phyloP scores from a whole-genome alignment of 2,329 filamentous ascomycete genomes.

The Arachnomyces sp. region DNA sequence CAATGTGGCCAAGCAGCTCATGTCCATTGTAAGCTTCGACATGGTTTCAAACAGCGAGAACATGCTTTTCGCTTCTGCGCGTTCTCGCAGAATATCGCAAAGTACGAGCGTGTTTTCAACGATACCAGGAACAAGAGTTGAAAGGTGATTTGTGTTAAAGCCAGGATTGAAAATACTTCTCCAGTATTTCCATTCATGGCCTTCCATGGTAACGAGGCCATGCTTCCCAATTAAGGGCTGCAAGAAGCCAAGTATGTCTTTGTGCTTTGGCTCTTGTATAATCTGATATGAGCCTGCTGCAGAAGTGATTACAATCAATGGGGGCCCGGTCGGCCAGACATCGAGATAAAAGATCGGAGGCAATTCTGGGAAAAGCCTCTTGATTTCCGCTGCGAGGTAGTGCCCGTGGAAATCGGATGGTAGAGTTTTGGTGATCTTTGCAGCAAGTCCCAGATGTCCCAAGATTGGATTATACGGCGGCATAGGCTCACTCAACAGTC shows the following conservation, averaged over 20 bases:
- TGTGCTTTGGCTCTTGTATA: conserved; percentile 29
- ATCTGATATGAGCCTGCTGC: conserved; percentile 33
- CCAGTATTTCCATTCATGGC: conserved; percentile 37
- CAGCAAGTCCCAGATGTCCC: conserved; percentile 34
- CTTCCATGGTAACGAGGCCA: conserved; percentile 32
- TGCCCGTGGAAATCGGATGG: conserved; percentile 32
- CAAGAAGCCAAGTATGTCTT: conserved; percentile 21
- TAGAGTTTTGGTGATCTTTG: conserved; percentile 24
- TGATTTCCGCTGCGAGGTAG: conserved; percentile 24
- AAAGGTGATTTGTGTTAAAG: conserved; percentile 25
- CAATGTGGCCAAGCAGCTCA: conserved; percentile 35
- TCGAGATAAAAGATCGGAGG: conserved; percentile 38
- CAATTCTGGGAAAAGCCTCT: conserved; percentile 27
- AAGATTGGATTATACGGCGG: too few relatives aligned
- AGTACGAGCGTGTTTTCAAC: conserved; percentile 28
- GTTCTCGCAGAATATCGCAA: conserved; percentile 24
- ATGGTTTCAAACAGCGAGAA: conserved; percentile 35
- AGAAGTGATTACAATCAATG: conserved; percentile 30
- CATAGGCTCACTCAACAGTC: too few relatives aligned
- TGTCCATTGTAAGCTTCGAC: conserved; percentile 34
- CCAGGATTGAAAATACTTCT: conserved; percentile 33
- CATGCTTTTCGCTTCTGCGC: conserved; percentile 27
- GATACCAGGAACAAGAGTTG: conserved; percentile 23
- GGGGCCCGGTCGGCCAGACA: conserved; percentile 34
- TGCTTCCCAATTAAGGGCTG: conserved; percentile 28